Percentiles rank a stretch among this genome's conserved stretches.
Evolutionary conservation across 169 alveolate species (phyloP).

Genomic region (Plasmodium ovale): DNA sequence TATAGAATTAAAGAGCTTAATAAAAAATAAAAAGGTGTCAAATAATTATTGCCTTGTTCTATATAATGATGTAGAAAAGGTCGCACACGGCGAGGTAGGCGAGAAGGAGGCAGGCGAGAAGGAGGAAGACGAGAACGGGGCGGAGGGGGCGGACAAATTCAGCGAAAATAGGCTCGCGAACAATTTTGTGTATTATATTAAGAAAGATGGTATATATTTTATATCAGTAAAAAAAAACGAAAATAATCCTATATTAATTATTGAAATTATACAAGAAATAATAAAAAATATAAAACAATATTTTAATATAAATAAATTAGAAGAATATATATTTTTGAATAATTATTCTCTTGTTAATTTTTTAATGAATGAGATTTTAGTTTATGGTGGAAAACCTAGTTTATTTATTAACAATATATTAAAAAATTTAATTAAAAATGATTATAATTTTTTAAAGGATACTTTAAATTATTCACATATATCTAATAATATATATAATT

Average conservation of each 20-base stretch:
- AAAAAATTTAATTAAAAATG: slow-evolving; percentile 36
- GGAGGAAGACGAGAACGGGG: background rate
- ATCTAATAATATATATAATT: slow-evolving; percentile 28
- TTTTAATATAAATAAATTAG: slow-evolving; percentile 35
- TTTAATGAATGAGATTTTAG: slow-evolving; percentile 69
- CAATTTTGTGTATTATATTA: slow-evolving; percentile 25
- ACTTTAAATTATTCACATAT: slow-evolving; percentile 25
- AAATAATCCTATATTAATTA: slow-evolving; percentile 31
- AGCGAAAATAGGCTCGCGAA: background rate
- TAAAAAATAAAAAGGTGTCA: background rate
- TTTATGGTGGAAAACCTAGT: slow-evolving; percentile 56
- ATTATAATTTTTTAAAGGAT: slow-evolving; percentile 31
- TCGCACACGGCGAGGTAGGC: background rate
- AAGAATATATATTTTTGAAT: slow-evolving; percentile 16
- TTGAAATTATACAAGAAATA: slow-evolving; percentile 63
- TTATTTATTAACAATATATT: slow-evolving; percentile 40
- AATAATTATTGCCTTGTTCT: slow-evolving; percentile 6
- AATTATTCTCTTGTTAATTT: slow-evolving; percentile 59
- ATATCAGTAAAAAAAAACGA: slow-evolving; percentile 38
- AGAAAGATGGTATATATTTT: slow-evolving; percentile 27
- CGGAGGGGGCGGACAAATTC: background rate
- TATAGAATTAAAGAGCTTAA: slow-evolving; percentile 2
- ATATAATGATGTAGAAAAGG: background rate
- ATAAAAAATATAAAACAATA: slow-evolving; percentile 31
- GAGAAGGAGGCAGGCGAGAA: background rate